Base-by-base conservation (phyloP, 2,329 filamentous ascomycete species). In the Colletotrichum sp. region DNA sequence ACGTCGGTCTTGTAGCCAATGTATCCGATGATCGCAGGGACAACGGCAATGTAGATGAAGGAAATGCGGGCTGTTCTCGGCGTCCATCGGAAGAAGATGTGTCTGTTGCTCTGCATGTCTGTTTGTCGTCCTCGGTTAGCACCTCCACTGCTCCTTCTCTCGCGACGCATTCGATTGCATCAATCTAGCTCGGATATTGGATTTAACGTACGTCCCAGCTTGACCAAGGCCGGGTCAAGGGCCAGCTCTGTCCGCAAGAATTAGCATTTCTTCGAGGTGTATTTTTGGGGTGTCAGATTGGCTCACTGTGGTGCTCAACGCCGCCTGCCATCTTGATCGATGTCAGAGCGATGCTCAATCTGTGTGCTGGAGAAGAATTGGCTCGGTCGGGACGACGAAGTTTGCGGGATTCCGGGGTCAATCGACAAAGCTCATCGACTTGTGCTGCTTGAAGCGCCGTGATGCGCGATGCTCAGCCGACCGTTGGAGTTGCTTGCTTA, bases 31-130 rank as follows among this genome's bases (percentile, higher is more conserved):
- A 94, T 88, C 55, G 87, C 85, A 9, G 97, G 97, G 59, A 98
- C 91, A 70, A 93, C 87, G 39, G 93, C 87, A 74, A 94, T 90
- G 85, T 96, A 98, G 78, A 93, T 88, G 83, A 98, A 92, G 6
- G 93, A 93, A 82, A 98, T 86, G 87, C 91, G 92, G 34, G 95
- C 95, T 61, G 95, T 98, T 82, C 94, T 91, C 68, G 92, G 91
- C 44, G 94, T 98, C 95, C 95, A 98, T 85, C 95, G 92, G 91
- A 98, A 99, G 91, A 95, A 98, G 87, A 95, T 95, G 91, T 96
- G 94, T 79, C 97, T 94, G 88, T 95, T 95, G 82, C 91, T 89
- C 82, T 91, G 92, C 92, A 98, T 94, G 84, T 94, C 96, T 98
- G 82, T 80, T 68, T 27, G 55, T 75, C 44, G 71, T 74, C 61